phyloP scores from a whole-genome alignment of 2,329 filamentous ascomycete species.

The Aspergillus nomiae region DNA sequence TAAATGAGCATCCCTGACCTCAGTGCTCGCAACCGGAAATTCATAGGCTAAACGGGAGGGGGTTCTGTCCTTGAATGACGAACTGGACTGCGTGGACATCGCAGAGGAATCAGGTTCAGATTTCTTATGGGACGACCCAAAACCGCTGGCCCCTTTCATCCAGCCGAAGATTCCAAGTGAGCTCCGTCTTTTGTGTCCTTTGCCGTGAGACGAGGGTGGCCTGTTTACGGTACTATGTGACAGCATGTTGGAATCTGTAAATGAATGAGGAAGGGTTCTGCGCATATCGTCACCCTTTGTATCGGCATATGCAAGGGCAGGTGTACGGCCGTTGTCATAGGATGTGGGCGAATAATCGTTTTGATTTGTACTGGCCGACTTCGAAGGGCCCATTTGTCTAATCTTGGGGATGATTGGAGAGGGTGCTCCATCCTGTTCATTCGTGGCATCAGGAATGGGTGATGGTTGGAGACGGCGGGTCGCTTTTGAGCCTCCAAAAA shows the following conservation, averaged over 20 bases:
- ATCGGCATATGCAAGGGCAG: slow-evolving; percentile 20
- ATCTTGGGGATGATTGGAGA: slow-evolving; percentile 37
- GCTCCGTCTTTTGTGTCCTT: slow-evolving; percentile 40
- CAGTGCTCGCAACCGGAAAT: slow-evolving; percentile 9
- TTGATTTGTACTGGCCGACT: slow-evolving; percentile 13
- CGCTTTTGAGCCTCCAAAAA: slow-evolving; percentile 34
- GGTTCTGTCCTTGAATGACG: slow-evolving; percentile 17
- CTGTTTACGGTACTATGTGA: slow-evolving; percentile 22
- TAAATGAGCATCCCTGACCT: slow-evolving; percentile 8
- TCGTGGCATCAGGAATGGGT: slow-evolving; percentile 26
- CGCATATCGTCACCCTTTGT: slow-evolving; percentile 8
- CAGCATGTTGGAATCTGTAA: slow-evolving; percentile 27
- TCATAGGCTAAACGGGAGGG: slow-evolving; percentile 22
- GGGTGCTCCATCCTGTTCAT: slow-evolving; percentile 36
- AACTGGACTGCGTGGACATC: slow-evolving; percentile 1
- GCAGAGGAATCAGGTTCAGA: slow-evolving; percentile 16
- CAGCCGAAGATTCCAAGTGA: slow-evolving; percentile 43
- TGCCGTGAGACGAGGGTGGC: slow-evolving; percentile 29
- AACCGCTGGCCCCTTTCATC: slow-evolving; percentile 38
- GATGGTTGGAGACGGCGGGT: slow-evolving; percentile 30
- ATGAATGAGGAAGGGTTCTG: slow-evolving; percentile 29
- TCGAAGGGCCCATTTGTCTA: slow-evolving; percentile 20
- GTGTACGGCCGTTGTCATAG: slow-evolving; percentile 18
- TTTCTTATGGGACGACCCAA: slow-evolving; percentile 25
- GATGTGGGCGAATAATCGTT: slow-evolving; percentile 15